Evolutionary conservation across 2,329 filamentous ascomycete species (phyloP).

Genomic region (Fusarium hostae): DNA sequence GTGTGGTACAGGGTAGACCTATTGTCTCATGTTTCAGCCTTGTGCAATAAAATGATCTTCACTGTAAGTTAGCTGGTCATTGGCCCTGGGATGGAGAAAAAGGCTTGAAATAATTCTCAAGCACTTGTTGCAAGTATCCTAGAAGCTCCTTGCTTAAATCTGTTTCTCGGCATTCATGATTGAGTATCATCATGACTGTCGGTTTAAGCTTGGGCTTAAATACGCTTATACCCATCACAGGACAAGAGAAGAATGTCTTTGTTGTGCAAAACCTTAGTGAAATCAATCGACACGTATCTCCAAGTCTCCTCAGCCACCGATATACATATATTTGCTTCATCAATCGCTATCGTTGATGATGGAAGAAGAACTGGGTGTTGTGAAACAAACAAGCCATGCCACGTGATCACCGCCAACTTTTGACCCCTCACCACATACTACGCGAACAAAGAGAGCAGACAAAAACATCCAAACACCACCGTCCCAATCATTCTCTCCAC

Average conservation of each 20-base stretch:
- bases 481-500: conserved; percentile 42
- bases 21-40: background rate
- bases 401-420: conserved; percentile 40
- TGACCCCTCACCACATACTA: conserved; percentile 31
- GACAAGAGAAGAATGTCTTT: background rate
- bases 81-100: background rate
- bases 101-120: accelerated
- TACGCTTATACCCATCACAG: accelerated
- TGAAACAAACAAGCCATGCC: conserved; percentile 17
- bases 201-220: accelerated
- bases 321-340: background rate
- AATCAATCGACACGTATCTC: background rate
- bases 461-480: conserved; percentile 50
- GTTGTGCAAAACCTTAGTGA: background rate
- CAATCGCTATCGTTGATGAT: background rate
- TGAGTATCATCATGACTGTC: no score
- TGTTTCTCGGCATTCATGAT: no score
- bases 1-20: background rate
- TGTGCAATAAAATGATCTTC: background rate
- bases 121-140: no score
- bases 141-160: background rate
- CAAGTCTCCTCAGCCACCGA: background rate
- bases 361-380: background rate
- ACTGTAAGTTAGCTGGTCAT: background rate
- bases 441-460: conserved; percentile 40